phyloP scores from a whole-genome alignment of 1,284 basidiomycete genomes.

The Peniophora sp. region DNA sequence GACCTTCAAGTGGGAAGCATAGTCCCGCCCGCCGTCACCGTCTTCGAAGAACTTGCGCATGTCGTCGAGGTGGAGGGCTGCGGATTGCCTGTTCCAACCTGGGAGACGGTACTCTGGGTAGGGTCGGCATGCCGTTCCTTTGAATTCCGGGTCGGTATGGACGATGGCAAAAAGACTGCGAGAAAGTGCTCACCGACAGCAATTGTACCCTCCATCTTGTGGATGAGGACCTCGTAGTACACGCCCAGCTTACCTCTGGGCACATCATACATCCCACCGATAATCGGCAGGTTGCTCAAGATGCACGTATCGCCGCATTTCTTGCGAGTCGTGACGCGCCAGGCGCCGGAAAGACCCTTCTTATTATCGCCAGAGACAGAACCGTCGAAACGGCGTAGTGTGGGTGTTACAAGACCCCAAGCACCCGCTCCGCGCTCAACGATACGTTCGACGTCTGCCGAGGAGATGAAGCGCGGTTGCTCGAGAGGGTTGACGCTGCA shows the following conservation, averaged over 20 bases:
- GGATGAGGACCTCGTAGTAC: constrained; percentile 54
- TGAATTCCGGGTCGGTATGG: neutral
- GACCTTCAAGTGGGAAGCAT: constrained; percentile 24
- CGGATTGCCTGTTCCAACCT: constrained; percentile 65
- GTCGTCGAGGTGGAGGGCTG: constrained; percentile 62
- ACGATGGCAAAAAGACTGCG: neutral
- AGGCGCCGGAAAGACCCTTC: constrained; percentile 24
- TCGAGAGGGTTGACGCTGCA: constrained; percentile 32
- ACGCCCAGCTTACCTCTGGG: constrained; percentile 40
- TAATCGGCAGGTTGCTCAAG: constrained; percentile 52
- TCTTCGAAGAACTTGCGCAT: constrained; percentile 67
- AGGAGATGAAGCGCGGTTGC: constrained; percentile 37
- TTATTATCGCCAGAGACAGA: constrained; percentile 29
- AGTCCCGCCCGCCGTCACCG: constrained; percentile 53
- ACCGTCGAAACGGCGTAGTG: constrained; percentile 29
- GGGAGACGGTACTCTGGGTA: constrained; percentile 59
- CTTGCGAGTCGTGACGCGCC: constrained; percentile 28
- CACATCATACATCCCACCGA: constrained; percentile 51
- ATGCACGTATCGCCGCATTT: constrained; percentile 45
- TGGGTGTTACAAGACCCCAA: constrained; percentile 42
- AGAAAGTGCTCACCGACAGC: constrained; percentile 40
- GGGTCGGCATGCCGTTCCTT: constrained; percentile 58
- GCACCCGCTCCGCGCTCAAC: constrained; percentile 33
- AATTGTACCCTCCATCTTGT: constrained; percentile 48
- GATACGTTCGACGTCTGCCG: constrained; percentile 40